Base-by-base conservation (phyloP, 257 asterid genomes). In the Echites panduratus region DNA sequence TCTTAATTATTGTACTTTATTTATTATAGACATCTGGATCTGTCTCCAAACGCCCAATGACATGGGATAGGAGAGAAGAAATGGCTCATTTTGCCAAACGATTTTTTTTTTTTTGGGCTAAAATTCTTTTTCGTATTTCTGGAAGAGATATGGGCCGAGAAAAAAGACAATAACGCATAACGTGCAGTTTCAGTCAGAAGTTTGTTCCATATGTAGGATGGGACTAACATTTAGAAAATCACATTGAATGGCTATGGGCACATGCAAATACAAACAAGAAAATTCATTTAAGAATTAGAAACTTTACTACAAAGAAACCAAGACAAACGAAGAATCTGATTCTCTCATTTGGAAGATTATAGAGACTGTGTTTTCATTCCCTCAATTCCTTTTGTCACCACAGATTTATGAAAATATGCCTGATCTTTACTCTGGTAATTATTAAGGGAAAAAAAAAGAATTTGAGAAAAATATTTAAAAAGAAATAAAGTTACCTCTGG, bases 401-500 rank as follows among this genome's bases (percentile, higher is more conserved):
- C 16, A 10, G 4, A 26, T 13, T 26, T 62, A 62, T 13, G 27
- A 62, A 26, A 62, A 62, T 26, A 45, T 45, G 49, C 13, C 49
- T 32, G 38, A 32, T 32, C 2, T 45, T 45, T 45, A 45, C 13
- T 0, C 13, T 45, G 49, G 38, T 32, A 32, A 32, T 8, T 20
- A 40, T 40, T 11, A 11, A 43, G 13, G 11, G 20, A 24, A 3
- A 10, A 63, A 41, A n/a, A n/a, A n/a, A n/a, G n/a, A n/a, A n/a
- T n/a, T n/a, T n/a, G n/a, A n/a, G n/a, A n/a, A n/a, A n/a, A 27
- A 57, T n/a, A 40, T 40, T 11, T 11, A 44, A 7, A 7, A n/a
- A 24, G 1, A 11, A 63, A 27, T 19, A 22, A 53, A 20, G 58
- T 53, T 53, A 89, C 96, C 89, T 79, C 78, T 78, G 4, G 84